A percentile compares a stretch with the other conserved stretches of the same genome.
Conservation (phyloP, 495 filamentous ascomycete species). For the Trichodelitschia bisporula region DNA sequence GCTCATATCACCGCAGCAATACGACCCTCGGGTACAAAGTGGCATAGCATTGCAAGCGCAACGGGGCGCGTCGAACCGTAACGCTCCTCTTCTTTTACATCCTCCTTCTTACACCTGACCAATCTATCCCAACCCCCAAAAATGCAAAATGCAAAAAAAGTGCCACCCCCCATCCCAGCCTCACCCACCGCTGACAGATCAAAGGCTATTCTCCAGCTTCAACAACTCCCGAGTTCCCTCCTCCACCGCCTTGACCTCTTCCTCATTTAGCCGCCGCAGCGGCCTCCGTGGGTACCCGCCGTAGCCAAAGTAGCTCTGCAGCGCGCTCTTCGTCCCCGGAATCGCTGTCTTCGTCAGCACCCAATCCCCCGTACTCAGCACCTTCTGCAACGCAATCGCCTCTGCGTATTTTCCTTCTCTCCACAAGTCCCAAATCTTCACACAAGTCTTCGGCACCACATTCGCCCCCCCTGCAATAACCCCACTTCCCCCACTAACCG, state of each 20-base stretch:
- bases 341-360: slow-evolving; percentile 67
- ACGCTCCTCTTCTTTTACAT: too few relatives aligned
- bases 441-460: slow-evolving; percentile 60
- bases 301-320: slow-evolving; percentile 67
- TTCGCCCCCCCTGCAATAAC: slow-evolving; percentile 78
- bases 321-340: slow-evolving; percentile 64
- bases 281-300: slow-evolving; percentile 56
- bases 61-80: too few relatives aligned
- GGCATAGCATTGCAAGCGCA: too few relatives aligned
- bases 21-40: too few relatives aligned
- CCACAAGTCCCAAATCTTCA: slow-evolving; percentile 62
- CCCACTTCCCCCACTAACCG: slow-evolving; percentile 54
- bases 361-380: slow-evolving; percentile 59
- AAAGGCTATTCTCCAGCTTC: slow-evolving; percentile 32
- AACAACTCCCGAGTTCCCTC: slow-evolving; percentile 44
- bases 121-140: too few relatives aligned
- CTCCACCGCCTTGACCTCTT: slow-evolving; percentile 28
- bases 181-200: too few relatives aligned
- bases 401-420: slow-evolving; percentile 45
- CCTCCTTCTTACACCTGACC: too few relatives aligned
- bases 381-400: slow-evolving; percentile 46
- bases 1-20: too few relatives aligned
- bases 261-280: slow-evolving; percentile 34
- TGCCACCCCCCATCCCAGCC: too few relatives aligned
- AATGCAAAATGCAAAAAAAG: too few relatives aligned